phyloP scores from a whole-genome alignment of 2,329 filamentous ascomycete genomes.

The Conoideocrella luteorostrata region DNA sequence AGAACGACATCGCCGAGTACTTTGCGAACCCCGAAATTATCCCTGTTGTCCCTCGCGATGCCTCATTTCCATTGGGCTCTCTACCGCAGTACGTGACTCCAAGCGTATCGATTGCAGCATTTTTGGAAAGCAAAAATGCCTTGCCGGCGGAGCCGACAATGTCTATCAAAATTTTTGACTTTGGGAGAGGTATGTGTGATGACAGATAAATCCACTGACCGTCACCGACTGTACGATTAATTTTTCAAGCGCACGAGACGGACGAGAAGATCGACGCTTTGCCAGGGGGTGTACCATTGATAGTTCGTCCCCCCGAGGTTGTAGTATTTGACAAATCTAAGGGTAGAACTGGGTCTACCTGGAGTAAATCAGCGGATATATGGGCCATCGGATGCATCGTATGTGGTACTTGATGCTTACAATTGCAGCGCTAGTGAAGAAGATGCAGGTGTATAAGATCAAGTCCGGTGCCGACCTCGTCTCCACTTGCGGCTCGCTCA shows the following conservation, averaged over 20 bases:
- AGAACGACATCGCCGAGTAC: too few species aligned
- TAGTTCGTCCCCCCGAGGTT: neutral
- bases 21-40: too few species aligned
- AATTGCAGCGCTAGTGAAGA: too few species aligned
- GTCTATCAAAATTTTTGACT: slow-evolving; percentile 1
- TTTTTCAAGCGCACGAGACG: neutral
- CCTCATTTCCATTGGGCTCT: neutral
- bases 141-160: neutral
- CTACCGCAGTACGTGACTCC: neutral
- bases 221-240: neutral
- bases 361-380: slow-evolving; percentile 1
- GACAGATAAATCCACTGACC: neutral
- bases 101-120: neutral
- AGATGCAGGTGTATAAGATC: too few species aligned
- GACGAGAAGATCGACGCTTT: neutral
- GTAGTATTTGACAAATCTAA: neutral
- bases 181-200: slow-evolving; percentile 2
- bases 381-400: slow-evolving; percentile 2
- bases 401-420: too few species aligned
- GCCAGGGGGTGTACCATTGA: too few species aligned
- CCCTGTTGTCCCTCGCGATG: neutral
- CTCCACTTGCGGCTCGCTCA: too few species aligned
- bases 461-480: too few species aligned
- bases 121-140: neutral
- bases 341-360: neutral